Percentiles rank a stretch among this genome's conserved stretches.
Evolutionary conservation across 129 eudicot species (phyloP).

Genomic region (Centrapalus pauciflorus): DNA sequence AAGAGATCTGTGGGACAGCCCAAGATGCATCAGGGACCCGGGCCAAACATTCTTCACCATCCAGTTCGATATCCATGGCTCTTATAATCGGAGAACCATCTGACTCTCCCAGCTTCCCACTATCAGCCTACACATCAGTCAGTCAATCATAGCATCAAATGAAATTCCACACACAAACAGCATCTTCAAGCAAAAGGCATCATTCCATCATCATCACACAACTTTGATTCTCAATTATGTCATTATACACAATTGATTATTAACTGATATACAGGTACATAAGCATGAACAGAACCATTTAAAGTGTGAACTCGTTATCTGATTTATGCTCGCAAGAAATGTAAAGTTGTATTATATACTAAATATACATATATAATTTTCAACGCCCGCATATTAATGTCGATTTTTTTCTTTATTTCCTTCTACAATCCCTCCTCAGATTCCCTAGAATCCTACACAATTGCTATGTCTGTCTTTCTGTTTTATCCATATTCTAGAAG

Average conservation of each 20-base stretch:
- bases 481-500: too few relatives aligned
- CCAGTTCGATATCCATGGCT: constrained; percentile 54
- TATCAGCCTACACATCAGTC: constrained; percentile 52
- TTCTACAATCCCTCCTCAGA: too few relatives aligned
- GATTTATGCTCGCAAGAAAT: too few relatives aligned
- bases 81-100: constrained; percentile 55
- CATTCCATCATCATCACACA: not conserved
- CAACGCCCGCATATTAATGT: too few relatives aligned
- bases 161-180: not conserved
- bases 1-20: constrained; percentile 73
- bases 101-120: constrained; percentile 74
- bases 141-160: constrained; percentile 2
- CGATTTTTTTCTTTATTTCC: too few relatives aligned
- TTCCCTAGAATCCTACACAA: too few relatives aligned
- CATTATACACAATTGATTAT: not conserved
- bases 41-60: constrained; percentile 64
- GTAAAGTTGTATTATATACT: too few relatives aligned
- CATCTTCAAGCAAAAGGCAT: not conserved
- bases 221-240: not conserved
- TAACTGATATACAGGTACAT: too few relatives aligned
- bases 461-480: too few relatives aligned
- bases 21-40: constrained; percentile 69
- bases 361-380: too few relatives aligned
- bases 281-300: too few relatives aligned
- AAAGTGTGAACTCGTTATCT: too few relatives aligned